Percentiles rank a stretch among this genome's conserved stretches.
Conservation (phyloP, 176 grass and related monocot species). For the Oryza australiensis region DNA sequence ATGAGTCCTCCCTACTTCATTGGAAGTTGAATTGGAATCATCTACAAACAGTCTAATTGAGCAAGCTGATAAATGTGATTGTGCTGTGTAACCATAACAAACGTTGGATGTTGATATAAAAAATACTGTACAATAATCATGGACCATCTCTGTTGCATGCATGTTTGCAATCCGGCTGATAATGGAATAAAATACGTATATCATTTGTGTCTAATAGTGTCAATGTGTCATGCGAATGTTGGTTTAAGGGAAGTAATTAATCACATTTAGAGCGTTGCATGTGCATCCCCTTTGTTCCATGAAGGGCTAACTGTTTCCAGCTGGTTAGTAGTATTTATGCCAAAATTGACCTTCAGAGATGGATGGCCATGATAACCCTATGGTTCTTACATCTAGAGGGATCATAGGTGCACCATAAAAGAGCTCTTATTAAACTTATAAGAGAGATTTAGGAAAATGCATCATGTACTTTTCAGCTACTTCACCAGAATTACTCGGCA, state of each 20-base stretch:
- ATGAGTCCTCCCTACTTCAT: not conserved
- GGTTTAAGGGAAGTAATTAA: not conserved
- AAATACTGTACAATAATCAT: too few species aligned
- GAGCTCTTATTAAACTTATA: not conserved
- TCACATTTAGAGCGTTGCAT: not conserved
- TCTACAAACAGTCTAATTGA: not conserved
- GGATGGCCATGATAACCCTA: not conserved
- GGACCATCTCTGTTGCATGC: too few species aligned
- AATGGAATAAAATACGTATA: not conserved
- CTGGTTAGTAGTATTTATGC: not conserved
- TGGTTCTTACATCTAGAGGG: not conserved
- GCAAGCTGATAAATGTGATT: not conserved
- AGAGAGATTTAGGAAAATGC: not conserved
- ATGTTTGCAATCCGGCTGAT: not conserved
- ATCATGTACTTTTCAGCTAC: too few species aligned
- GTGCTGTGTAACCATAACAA: not conserved
- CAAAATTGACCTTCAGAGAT: not conserved
- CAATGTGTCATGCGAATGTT: not conserved
- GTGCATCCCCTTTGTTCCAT: not conserved
- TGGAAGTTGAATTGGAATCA: not conserved
- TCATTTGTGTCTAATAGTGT: not conserved
- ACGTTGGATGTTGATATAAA: not conserved
- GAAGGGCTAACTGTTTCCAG: not conserved
- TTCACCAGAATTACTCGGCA: not conserved
- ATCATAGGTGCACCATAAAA: not conserved